phyloP scores from a whole-genome alignment of 192 early-diverging fungal species.

The Backusella circina region DNA sequence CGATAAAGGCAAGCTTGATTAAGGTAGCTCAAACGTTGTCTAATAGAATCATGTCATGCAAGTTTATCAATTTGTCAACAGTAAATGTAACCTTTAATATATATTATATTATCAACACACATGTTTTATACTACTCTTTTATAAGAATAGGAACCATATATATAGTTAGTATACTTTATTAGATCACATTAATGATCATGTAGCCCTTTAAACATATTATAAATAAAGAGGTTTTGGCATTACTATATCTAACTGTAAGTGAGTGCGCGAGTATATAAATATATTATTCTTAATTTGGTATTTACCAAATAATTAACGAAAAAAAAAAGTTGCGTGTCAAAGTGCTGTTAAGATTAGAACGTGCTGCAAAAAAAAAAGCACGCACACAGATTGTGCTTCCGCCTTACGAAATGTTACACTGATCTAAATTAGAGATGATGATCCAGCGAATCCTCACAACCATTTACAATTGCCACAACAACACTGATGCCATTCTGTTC shows the following conservation, averaged over 20 bases:
- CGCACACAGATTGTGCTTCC: neutral
- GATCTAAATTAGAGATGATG: constrained; percentile 40
- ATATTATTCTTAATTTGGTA: neutral
- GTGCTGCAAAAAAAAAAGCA: neutral
- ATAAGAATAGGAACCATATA: neutral
- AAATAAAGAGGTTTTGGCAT: too few species aligned
- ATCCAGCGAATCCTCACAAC: constrained; percentile 65
- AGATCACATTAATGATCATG: too few species aligned
- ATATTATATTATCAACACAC: neutral
- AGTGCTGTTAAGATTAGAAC: neutral
- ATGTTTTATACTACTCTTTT: neutral
- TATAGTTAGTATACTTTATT: too few species aligned
- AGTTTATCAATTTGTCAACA: too few species aligned
- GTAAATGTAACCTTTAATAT: neutral
- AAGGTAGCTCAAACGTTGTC: too few species aligned
- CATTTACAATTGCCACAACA: constrained; percentile 76
- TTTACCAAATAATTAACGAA: neutral
- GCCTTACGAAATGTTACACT: neutral
- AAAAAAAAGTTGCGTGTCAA: neutral
- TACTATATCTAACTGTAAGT: too few species aligned
- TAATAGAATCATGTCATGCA: too few species aligned
- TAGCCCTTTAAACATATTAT: too few species aligned
- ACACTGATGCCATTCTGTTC: constrained; percentile 95
- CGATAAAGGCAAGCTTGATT: too few species aligned
- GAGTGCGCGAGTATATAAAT: neutral